Evolutionary conservation across 2,329 filamentous ascomycete genomes (phyloP).

Genomic region (Huntiella abstrusa): DNA sequence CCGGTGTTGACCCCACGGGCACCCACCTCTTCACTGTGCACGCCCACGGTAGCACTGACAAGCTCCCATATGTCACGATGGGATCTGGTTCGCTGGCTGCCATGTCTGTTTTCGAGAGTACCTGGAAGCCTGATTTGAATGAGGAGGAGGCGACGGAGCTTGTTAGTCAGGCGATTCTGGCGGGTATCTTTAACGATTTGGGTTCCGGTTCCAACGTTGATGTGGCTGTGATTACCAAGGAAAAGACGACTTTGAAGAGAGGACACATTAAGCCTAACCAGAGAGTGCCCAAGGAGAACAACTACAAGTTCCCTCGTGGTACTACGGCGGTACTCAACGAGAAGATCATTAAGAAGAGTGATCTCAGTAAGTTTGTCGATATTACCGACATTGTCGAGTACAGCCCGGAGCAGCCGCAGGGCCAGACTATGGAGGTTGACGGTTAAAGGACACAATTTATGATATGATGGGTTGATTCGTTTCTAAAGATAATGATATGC

Average conservation of each 20-base stretch:
- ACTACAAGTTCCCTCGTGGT: slow-evolving; percentile 75
- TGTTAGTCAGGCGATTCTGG: slow-evolving; percentile 70
- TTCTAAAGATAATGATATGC: slow-evolving; percentile 6
- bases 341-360: slow-evolving; percentile 85
- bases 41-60: slow-evolving; percentile 94
- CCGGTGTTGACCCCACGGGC: slow-evolving; percentile 89
- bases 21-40: slow-evolving; percentile 94
- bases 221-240: slow-evolving; percentile 81
- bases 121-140: slow-evolving; percentile 67
- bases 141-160: slow-evolving; percentile 68
- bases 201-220: slow-evolving; percentile 96
- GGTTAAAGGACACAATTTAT: slow-evolving; percentile 22
- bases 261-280: slow-evolving; percentile 90
- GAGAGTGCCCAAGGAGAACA: slow-evolving; percentile 76
- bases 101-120: slow-evolving; percentile 95
- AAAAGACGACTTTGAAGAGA: slow-evolving; percentile 84
- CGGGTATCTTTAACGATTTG: slow-evolving; percentile 97
- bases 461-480: background rate
- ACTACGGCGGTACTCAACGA: slow-evolving; percentile 95
- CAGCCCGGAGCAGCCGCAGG: slow-evolving; percentile 25
- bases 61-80: slow-evolving; percentile 98
- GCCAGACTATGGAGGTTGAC: slow-evolving; percentile 46
- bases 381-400: slow-evolving; percentile 67
- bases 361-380: slow-evolving; percentile 84
- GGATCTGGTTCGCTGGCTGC: slow-evolving; percentile 87